These are phyloP conservation scores for Colletotrichum sp. DNA, from an alignment of 2,329 filamentous ascomycete genomes.

Conservation along the genomic window DNA sequence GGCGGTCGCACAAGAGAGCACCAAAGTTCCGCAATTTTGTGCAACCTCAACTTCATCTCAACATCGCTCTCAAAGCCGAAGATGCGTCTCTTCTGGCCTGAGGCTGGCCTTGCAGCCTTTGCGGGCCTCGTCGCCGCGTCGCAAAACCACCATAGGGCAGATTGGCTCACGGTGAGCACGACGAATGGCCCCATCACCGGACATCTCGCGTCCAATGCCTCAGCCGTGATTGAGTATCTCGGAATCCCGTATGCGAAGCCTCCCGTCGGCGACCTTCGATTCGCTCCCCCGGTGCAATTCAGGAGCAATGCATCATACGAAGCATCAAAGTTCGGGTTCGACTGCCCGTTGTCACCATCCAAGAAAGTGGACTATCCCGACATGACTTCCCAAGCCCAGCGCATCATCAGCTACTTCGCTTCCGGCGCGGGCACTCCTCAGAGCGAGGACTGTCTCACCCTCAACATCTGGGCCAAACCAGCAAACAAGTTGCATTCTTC, in stretches of 20 bases:
- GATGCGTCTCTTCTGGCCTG: background rate
- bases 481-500: fast-evolving
- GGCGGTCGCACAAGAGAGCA: background rate
- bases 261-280: conserved; percentile 29
- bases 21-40: too few relatives aligned
- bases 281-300: conserved; percentile 29
- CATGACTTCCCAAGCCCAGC: conserved; percentile 34
- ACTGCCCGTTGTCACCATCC: conserved; percentile 29
- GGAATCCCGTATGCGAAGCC: conserved; percentile 35
- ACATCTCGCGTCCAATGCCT: conserved; percentile 31
- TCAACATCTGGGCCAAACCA: conserved; percentile 42
- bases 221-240: conserved; percentile 39
- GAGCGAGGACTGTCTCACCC: conserved; percentile 41
- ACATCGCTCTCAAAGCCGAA: background rate
- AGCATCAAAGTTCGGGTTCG: conserved; percentile 30
- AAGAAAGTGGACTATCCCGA: conserved; percentile 27
- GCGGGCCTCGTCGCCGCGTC: background rate
- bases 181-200: conserved; percentile 38
- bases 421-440: conserved; percentile 23
- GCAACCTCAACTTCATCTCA: background rate
- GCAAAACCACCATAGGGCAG: too few relatives aligned
- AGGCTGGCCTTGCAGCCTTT: background rate
- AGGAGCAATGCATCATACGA: conserved; percentile 18
- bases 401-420: conserved; percentile 21
- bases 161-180: conserved; percentile 27